Conservation (phyloP, 2,329 filamentous ascomycete genomes). For the Hymenoscyphus occultus region DNA sequence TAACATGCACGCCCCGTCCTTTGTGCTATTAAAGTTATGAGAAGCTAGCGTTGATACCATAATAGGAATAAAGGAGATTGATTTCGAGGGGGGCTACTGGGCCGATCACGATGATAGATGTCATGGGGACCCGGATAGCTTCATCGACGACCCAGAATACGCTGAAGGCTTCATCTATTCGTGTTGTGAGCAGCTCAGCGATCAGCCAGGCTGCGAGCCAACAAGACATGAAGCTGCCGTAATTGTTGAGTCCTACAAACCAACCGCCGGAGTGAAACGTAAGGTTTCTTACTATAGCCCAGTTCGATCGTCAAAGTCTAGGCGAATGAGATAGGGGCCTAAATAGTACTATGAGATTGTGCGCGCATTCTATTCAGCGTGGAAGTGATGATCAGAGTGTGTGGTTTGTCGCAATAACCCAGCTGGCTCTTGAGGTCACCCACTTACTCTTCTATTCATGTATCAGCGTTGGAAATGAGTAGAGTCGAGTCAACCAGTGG, state of each 20-base stretch:
- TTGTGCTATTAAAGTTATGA: not conserved
- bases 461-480: too few relatives aligned
- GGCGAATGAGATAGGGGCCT: not conserved
- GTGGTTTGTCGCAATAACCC: too few relatives aligned
- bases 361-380: too few relatives aligned
- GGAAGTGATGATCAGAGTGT: too few relatives aligned
- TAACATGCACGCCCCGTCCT: not conserved
- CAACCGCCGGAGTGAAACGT: not conserved
- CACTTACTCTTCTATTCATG: too few relatives aligned
- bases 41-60: not conserved
- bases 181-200: not conserved
- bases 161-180: not conserved
- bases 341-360: not conserved
- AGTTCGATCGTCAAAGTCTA: not conserved
- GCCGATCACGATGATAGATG: not conserved
- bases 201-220: not conserved
- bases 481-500: too few relatives aligned
- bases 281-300: not conserved
- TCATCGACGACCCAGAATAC: not conserved
- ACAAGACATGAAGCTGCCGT: not conserved
- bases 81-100: not conserved
- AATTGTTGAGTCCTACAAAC: not conserved
- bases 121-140: not conserved
- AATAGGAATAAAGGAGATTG: not conserved
- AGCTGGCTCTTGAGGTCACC: too few relatives aligned